Evolutionary conservation across 176 grass and related monocot genomes (phyloP), one percentile per base, ranked within the genome.

Genomic region (Alloteropsis semialata): DNA sequence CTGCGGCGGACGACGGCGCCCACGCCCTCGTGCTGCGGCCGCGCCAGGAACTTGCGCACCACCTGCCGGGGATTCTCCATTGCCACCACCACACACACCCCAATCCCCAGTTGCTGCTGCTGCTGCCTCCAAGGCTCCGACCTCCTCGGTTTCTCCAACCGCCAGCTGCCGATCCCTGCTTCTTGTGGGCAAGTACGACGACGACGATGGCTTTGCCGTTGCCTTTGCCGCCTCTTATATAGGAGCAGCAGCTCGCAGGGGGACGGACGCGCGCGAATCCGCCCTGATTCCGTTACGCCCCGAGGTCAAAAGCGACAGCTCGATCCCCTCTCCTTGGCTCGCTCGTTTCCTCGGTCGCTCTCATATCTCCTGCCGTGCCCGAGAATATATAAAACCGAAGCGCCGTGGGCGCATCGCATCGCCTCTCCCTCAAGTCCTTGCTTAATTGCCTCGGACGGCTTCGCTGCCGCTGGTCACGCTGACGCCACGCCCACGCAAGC

Each of bases 1-100:
- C 96, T 99, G 66, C 96, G 90, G 69, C 93, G 88, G 70, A 99
- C 96, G 70, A 93, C 85, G 63, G 96, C 96, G 58, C 93, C 96
- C 22, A 27, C 49, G 84, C 93, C 96, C 88, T 99, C 96, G 49
- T 87, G 82, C 78, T 99, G 96, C 49, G 91, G 91, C 83, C 89
- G 84, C 5, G 96, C 89, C 69, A 82, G 87, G 67, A 99, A 95
- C 84, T 92, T 92, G 50, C 89, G 72, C 59, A 77, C 93, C 42
- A 99, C 93, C 54, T 92, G 88, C 78, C 96, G 91, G 11, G 91
- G 96, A 72, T 90, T 75, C 67, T 81, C 60, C 87, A 90, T 69
- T 22, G 76, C 49, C 65, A 33, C 78, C 54, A 25, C n/a, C 18
- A 22, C 50, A 21, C 3, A 0, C n/a, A 8, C 33, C 28, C 45